A percentile compares a stretch with the other conserved stretches of the same genome.
Conservation (phyloP, 495 filamentous ascomycete species). For the Hypoxylon intermedium region DNA sequence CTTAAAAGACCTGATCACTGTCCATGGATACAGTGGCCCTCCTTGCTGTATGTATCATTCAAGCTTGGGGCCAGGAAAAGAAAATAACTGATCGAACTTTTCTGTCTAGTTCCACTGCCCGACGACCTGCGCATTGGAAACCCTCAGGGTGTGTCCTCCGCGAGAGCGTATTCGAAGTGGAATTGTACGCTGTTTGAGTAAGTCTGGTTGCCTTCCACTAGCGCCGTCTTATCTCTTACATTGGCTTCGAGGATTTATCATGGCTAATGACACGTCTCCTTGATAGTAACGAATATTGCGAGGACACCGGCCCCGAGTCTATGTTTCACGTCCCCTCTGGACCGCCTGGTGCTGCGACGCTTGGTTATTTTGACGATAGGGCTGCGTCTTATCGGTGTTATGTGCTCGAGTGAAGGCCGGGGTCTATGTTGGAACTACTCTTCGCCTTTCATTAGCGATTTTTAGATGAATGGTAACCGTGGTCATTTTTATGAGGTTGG, state of each 20-base stretch:
- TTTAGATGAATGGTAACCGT: too few species aligned
- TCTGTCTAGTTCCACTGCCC: slow-evolving; percentile 17
- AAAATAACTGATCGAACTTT: neutral
- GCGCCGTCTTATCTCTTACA: neutral
- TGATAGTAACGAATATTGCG: slow-evolving; percentile 18
- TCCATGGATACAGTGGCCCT: slow-evolving; percentile 24
- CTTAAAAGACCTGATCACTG: slow-evolving; percentile 9
- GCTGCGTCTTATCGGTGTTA: slow-evolving; percentile 26
- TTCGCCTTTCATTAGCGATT: too few species aligned
- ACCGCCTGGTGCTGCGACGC: slow-evolving; percentile 5
- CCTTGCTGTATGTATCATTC: slow-evolving; percentile 29
- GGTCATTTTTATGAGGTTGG: too few species aligned
- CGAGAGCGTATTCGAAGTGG: slow-evolving; percentile 27
- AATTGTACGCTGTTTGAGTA: slow-evolving; percentile 33
- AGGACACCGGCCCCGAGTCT: slow-evolving; percentile 15
- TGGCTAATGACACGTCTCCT: neutral
- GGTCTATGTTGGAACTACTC: too few species aligned
- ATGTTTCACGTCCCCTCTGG: slow-evolving; percentile 18
- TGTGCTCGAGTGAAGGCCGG: neutral
- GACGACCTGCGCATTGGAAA: slow-evolving; percentile 28
- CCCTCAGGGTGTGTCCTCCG: slow-evolving; percentile 32
- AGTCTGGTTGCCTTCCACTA: neutral
- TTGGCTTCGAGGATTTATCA: neutral
- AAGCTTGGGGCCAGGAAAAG: neutral
- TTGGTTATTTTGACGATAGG: slow-evolving; percentile 25